Conservation (phyloP, 345 rosid species). For the Eucalyptus rudis region DNA sequence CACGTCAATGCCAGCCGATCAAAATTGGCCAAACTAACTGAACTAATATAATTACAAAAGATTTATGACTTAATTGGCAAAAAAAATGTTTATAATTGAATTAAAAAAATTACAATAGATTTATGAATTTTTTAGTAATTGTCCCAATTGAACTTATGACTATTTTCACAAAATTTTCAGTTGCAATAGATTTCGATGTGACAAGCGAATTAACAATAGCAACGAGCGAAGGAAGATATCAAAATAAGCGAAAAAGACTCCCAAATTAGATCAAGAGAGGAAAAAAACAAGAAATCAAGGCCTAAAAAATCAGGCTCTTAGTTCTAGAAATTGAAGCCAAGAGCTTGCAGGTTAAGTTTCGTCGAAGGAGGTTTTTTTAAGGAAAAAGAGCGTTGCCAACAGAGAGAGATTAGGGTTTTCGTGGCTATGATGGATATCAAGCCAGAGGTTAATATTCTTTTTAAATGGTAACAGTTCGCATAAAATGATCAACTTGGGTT, state of each 20-base stretch:
- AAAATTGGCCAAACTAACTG: no score
- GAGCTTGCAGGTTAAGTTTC: not conserved
- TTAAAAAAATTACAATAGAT: no score
- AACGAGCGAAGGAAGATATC: not conserved
- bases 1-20: fast-evolving
- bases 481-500: not conserved
- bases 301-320: not conserved
- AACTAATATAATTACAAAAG: no score
- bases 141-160: not conserved
- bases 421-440: not conserved
- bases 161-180: no score
- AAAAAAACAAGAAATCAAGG: not conserved
- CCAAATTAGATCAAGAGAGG: not conserved
- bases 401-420: not conserved
- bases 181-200: not conserved
- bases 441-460: not conserved
- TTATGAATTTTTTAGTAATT: no score
- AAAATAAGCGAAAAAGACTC: not conserved
- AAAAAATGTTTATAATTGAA: no score
- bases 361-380: not conserved
- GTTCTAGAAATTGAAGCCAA: not conserved
- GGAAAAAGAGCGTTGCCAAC: not conserved
- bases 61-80: no score
- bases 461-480: not conserved
- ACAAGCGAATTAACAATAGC: not conserved